Evolutionary conservation across 2,329 filamentous ascomycete genomes (phyloP), one percentile per base, ranked within the genome.

Genomic region (Cladosporium sp.): DNA sequence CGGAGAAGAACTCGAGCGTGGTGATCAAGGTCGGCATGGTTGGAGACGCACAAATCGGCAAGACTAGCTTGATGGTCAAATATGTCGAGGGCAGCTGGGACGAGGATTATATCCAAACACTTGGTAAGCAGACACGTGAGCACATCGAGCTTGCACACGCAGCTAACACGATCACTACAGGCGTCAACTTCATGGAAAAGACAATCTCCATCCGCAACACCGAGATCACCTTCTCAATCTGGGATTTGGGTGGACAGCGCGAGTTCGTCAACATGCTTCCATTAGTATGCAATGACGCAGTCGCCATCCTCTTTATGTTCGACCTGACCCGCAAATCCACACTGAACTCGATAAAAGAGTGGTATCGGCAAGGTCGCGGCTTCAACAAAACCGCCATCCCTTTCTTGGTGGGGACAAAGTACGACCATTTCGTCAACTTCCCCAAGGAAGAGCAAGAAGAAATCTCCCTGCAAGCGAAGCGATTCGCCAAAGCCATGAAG

Each of bases 341-440:
- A 0, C 83, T 99, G 72, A 99, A 99, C 82, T 97, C 92, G 74
- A 98, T 99, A 84, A 99, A 99, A 83, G 95, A 99, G 78, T 99
- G 95, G 95, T 99, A 99, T 78, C 88, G 95, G 64, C 95, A 99
- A 80, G 95, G 95, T 57, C 87, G 95, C 69, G 95, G 95, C 28
- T 99, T 99, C 85, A 99, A 99, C 85, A 99, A 99, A 85, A 99
- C 95, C 16, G 95, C 95, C n/a, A 99, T 99, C 71, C 95, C 95
- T 0, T 97, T 99, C 75, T 81, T 99, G 28, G 92, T 99, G 21
- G 95, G 95, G 67, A 99, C 95, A 40, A 99, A 99, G 80, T 99
- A 98, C 78, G 95, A 99, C 75, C 95, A 98, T 77, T 99, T 99
- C 81, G 94, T 99, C 80, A 99, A 98, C 81, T 97, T 99, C 75